These are phyloP conservation scores for Albophoma yamanashiensis DNA, from an alignment of 2,329 filamentous ascomycete species.

Conservation along the genomic window DNA sequence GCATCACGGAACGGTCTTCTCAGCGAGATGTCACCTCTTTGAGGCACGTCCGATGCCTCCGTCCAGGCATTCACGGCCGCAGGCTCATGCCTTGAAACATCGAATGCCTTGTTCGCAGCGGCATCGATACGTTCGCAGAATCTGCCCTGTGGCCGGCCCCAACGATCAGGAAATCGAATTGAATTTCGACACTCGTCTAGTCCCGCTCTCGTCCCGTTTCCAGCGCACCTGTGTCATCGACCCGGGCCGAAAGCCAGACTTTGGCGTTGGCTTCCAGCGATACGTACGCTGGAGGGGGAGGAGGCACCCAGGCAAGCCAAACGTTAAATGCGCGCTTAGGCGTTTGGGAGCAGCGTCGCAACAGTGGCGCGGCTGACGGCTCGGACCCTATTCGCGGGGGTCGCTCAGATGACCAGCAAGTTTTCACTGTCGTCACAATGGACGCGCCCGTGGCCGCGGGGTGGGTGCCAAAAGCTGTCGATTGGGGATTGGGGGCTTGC, in stretches of 20 bases:
- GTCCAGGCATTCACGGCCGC: neutral
- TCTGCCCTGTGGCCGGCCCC: neutral
- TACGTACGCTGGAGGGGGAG: neutral
- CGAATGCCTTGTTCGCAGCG: neutral
- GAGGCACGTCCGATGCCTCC: neutral
- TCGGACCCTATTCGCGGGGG: conserved; percentile 1
- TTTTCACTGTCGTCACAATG: neutral
- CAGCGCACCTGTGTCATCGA: neutral
- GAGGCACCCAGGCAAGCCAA: neutral
- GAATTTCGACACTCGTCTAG: too few species aligned
- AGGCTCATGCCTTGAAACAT: neutral
- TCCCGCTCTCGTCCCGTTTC: neutral
- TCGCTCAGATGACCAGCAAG: conserved; percentile 4
- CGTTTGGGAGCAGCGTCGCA: neutral
- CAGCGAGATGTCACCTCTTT: neutral
- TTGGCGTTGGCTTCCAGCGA: neutral
- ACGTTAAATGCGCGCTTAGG: neutral
- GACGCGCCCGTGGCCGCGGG: neutral
- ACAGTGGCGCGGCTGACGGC: neutral
- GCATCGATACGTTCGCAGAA: too few species aligned
- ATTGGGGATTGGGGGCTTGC: neutral
- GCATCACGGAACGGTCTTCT: neutral
- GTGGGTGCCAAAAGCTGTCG: neutral
- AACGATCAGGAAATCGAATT: neutral
- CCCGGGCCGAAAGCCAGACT: neutral